Base-by-base conservation (phyloP, 257 asterid species). In the Solanum chmielewskii region DNA sequence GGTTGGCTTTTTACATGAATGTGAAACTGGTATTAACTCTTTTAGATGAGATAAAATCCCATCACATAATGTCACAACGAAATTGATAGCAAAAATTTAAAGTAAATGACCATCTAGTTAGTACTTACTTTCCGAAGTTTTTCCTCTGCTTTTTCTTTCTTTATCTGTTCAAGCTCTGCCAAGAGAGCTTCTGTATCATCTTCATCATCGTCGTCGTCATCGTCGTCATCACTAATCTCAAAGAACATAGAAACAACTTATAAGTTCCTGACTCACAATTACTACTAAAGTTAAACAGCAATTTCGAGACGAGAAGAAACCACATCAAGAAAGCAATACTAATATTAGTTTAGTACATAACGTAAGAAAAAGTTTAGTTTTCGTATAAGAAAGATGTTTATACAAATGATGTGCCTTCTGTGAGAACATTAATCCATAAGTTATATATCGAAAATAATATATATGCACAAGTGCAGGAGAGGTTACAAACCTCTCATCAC, bases 181-280 rank as follows among this genome's bases (percentile, higher is more conserved):
- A 97, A 52, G 82, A 97, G 98, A 88, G 99, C 98, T 91, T 96
- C 99, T 85, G 92, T 94, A 80, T 95, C 99, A 89, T 97, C 98
- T 83, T 92, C 98, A 5, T 93, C 96, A 3, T 92, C 94, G 0
- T 94, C 96, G 0, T 91, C 98, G 0, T 93, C 97, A 7, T 93
- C 95, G 7, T 92, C 95, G 4, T 92, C 94, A 33, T 88, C 92
- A 86, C 94, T 93, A 37, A 52, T 9, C 85, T 74, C 23, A n/a
- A 59, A 6, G 25, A 27, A 45, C 29, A 44, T 27, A 80, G 84
- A 31, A 80, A 45, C 42, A 77, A 78, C 42, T 77, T 18, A 15
- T 80, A 5, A 80, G 84, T 47, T 47, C 27, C 42, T 80, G 16
- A 44, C 66, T 27, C 84, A 45, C 84, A 45, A 31, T 11, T 44